A percentile compares a stretch with the other conserved stretches of the same genome.
Evolutionary conservation across 495 filamentous ascomycete species (phyloP).

Genomic region (Pyrenula massariospora): DNA sequence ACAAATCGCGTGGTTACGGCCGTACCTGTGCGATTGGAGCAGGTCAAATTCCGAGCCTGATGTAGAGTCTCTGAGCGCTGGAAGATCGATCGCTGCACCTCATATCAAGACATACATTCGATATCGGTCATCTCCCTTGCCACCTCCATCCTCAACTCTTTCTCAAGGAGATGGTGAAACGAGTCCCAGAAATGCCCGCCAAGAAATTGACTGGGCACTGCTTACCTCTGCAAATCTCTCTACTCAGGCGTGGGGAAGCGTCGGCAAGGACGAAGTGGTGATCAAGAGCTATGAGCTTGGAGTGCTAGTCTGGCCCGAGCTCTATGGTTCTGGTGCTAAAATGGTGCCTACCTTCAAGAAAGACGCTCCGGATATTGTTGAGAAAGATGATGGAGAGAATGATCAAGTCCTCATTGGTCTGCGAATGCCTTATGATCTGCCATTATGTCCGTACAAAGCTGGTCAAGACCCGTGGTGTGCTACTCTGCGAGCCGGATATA

Average conservation of each 20-base stretch:
- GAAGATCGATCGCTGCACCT: conserved; percentile 69
- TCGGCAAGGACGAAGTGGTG: conserved; percentile 43
- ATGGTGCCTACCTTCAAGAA: conserved; percentile 63
- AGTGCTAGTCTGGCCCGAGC: conserved; percentile 70
- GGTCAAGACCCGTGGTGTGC: conserved; percentile 72
- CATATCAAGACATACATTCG: conserved; percentile 74
- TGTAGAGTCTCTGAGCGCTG: conserved; percentile 18
- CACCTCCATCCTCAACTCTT: neutral
- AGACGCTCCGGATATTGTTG: conserved; percentile 31
- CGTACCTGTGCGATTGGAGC: conserved; percentile 64
- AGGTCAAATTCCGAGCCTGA: conserved; percentile 16
- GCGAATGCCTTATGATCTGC: conserved; percentile 76
- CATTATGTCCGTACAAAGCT: conserved; percentile 49
- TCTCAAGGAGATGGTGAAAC: neutral
- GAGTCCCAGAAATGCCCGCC: conserved; percentile 12
- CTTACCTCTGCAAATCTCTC: conserved; percentile 79
- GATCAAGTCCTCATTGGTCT: conserved; percentile 40
- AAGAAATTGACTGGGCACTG: conserved; percentile 72
- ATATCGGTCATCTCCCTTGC: neutral
- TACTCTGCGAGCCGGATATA: conserved; percentile 33
- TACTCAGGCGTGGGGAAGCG: conserved; percentile 79
- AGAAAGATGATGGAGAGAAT: conserved; percentile 1
- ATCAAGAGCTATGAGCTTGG: conserved; percentile 80
- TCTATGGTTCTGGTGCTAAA: conserved; percentile 34
- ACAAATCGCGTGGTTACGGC: conserved; percentile 63